phyloP scores from a whole-genome alignment of 75 land plant genomes.

The Isoetes taiwanensis region DNA sequence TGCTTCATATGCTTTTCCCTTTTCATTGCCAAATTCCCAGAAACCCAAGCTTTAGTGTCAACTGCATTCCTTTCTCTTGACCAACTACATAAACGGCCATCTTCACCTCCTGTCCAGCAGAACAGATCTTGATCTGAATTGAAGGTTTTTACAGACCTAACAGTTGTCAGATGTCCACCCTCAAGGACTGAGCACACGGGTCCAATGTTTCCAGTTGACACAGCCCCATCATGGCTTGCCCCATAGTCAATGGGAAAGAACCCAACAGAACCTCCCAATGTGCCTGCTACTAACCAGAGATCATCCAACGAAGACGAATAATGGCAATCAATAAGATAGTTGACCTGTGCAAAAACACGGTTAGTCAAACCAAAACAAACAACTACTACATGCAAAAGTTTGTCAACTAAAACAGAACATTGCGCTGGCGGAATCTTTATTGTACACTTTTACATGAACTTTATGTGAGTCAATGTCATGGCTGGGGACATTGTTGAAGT shows the following conservation, averaged over 20 bases:
- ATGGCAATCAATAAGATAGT: conserved; percentile 86
- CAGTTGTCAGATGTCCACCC: conserved; percentile 76
- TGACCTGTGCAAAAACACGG: conserved; percentile 39
- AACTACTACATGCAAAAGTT: neutral
- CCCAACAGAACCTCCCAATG: conserved; percentile 60
- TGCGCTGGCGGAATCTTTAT: too few species aligned
- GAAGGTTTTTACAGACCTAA: conserved; percentile 27
- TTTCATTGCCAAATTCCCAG: conserved; percentile 40
- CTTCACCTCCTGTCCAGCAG: conserved; percentile 98
- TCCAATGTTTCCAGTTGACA: conserved; percentile 32
- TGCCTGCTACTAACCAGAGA: conserved; percentile 86
- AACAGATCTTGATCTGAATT: conserved; percentile 29
- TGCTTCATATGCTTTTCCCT: conserved; percentile 21
- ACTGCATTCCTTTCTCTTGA: conserved; percentile 28
- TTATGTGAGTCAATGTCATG: too few species aligned
- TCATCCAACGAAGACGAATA: conserved; percentile 35
- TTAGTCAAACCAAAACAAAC: neutral
- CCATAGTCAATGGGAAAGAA: conserved; percentile 55
- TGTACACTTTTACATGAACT: too few species aligned
- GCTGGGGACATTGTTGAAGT: too few species aligned
- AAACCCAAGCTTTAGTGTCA: conserved; percentile 51
- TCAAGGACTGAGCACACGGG: conserved; percentile 55
- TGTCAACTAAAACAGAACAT: neutral
- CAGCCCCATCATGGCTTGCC: neutral
- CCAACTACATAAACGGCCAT: conserved; percentile 94